These are phyloP conservation scores for Botrytis medusae DNA, from an alignment of 2,329 filamentous ascomycete genomes.

Conservation along the genomic window DNA sequence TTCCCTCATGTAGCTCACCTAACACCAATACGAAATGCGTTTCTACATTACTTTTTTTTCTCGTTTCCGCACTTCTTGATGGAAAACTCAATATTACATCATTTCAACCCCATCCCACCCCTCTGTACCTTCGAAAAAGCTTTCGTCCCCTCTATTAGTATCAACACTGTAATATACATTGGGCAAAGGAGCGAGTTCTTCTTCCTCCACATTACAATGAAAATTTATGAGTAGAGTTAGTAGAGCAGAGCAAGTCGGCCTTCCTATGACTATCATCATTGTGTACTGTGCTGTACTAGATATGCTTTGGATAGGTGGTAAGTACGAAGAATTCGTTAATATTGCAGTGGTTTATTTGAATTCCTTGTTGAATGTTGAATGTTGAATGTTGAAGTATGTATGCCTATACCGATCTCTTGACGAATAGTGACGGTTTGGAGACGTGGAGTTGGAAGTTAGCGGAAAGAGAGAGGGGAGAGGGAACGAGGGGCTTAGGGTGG, in stretches of 20 bases:
- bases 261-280: too few species aligned
- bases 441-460: neutral
- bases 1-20: neutral
- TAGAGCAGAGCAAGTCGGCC: neutral
- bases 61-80: neutral
- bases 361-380: neutral
- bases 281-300: too few species aligned
- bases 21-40: neutral
- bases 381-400: neutral
- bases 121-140: neutral
- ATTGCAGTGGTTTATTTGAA: fast-evolving
- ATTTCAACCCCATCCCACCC: neutral
- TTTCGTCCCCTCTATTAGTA: neutral
- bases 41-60: neutral
- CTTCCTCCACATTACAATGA: neutral
- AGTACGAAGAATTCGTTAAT: fast-evolving
- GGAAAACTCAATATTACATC: neutral
- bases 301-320: neutral
- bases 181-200: neutral
- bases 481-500: too few species aligned
- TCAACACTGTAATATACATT: neutral
- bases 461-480: neutral
- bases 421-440: neutral
- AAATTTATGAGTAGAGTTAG: neutral
- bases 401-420: neutral